phyloP scores from a whole-genome alignment of 2,329 filamentous ascomycete genomes.

The Trichothecium roseum region DNA sequence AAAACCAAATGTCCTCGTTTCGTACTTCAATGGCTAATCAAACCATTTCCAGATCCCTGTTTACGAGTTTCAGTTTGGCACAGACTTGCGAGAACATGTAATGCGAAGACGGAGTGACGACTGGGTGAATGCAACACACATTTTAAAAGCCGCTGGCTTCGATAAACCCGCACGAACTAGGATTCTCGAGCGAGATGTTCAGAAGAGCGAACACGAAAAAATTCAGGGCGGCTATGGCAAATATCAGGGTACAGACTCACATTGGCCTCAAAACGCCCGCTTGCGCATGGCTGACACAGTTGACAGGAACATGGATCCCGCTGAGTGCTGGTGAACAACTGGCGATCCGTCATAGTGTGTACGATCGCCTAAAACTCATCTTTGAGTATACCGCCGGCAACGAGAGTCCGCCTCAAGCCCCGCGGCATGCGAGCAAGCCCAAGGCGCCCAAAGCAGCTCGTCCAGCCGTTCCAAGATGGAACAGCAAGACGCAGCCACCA shows the following conservation, averaged over 20 bases:
- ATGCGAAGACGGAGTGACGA: constrained; percentile 91
- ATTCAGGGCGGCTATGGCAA: constrained; percentile 97
- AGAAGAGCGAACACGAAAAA: constrained; percentile 94
- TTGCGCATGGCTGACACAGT: constrained; percentile 6
- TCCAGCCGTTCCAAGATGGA: constrained; percentile 48
- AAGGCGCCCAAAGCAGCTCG: constrained; percentile 51
- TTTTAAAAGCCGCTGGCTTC: constrained; percentile 91
- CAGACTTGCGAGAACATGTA: constrained; percentile 73
- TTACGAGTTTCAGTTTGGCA: constrained; percentile 81
- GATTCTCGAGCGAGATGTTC: constrained; percentile 92
- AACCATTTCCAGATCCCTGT: constrained; percentile 65
- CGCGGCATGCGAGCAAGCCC: constrained; percentile 82
- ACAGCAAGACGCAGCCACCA: constrained; percentile 13
- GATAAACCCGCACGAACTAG: constrained; percentile 93
- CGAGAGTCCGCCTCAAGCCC: constrained; percentile 83
- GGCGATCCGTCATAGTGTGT: constrained; percentile 77
- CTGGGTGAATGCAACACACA: constrained; percentile 99
- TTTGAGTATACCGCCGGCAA: constrained; percentile 83
- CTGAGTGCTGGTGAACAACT: constrained; percentile 70
- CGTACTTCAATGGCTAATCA: background rate
- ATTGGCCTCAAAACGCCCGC: background rate
- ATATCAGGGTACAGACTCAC: constrained; percentile 66
- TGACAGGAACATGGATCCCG: constrained; percentile 85
- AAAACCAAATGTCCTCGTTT: background rate
- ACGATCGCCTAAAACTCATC: constrained; percentile 73